Base-by-base conservation (phyloP, 1,284 basidiomycete genomes). In the Boletus sp. region DNA sequence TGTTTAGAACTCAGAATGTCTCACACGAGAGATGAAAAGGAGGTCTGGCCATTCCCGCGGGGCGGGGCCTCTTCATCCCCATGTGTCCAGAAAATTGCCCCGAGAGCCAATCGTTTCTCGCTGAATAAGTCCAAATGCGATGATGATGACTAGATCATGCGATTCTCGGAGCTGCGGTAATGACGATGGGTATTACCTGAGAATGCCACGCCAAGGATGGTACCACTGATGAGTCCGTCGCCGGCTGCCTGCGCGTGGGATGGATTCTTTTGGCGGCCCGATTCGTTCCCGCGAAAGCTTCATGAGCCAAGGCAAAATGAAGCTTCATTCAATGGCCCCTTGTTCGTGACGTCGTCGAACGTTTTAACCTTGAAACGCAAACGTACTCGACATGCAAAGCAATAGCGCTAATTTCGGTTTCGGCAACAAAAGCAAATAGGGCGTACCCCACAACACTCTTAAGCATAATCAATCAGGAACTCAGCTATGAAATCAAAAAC, bases 221-320 rank as follows among this genome's bases (percentile, higher is more conserved):
- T 4, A 15, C 29, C 51, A 43, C 35, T 37, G 24, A 24, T 24
- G 24, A 24, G 24, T 24, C 24, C 24, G 24, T 4, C 24, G 24
- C 3, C 24, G 24, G 24, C 24, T 2, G 33, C 33, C 50, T 47
- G 15, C 47, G 8, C n/a, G 51, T 52, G 51, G 42, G 41, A 48
- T 20, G 43, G 12, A 42, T 20, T 3, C 36, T 8, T 51, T 54
- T 36, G 20, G 31, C 39, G 22, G 36, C 41, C 61, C 50, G 64
- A 64, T 64, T 49, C 55, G 31, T 48, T 62, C 62, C 62, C 63
- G 63, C 63, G 64, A 64, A 54, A 15, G 49, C 43, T 37, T 33
- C 22, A 16, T 8, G 4, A 18, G 20, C 20, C 20, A 16, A 20
- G 9, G 47, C 9, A 29, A 41, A 46, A 62, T 31, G 22, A 36